phyloP scores from a whole-genome alignment of 2,329 filamentous ascomycete species.

The Cyanodermella asteris region DNA sequence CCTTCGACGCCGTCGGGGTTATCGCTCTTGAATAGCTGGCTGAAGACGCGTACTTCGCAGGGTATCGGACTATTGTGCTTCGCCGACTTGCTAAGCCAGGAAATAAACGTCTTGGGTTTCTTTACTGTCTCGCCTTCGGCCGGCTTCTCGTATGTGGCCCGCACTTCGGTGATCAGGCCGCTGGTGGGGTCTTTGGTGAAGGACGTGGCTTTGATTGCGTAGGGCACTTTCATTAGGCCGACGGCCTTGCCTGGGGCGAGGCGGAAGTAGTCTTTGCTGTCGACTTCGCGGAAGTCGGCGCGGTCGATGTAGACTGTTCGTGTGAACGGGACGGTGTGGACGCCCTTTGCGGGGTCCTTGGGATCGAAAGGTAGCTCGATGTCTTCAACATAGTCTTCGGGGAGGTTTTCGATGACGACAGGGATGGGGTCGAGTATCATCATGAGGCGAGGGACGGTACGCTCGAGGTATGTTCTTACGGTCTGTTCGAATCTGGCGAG shows the following conservation, averaged over 20 bases:
- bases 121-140: conserved; percentile 39
- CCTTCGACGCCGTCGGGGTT: conserved; percentile 56
- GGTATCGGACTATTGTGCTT: conserved; percentile 35
- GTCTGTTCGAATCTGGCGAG: conserved; percentile 61
- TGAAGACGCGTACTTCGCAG: conserved; percentile 57
- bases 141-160: conserved; percentile 44
- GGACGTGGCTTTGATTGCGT: conserved; percentile 43
- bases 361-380: conserved; percentile 51
- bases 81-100: conserved; percentile 61
- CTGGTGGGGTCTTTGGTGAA: conserved; percentile 43
- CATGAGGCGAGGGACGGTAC: conserved; percentile 70
- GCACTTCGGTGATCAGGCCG: conserved; percentile 43
- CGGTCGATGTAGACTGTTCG: conserved; percentile 68
- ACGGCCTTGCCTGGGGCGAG: conserved; percentile 53
- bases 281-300: conserved; percentile 51
- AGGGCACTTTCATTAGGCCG: conserved; percentile 47
- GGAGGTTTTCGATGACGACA: conserved; percentile 57
- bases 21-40: conserved; percentile 65
- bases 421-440: conserved; percentile 67
- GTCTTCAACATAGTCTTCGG: conserved; percentile 42
- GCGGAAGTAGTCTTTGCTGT: conserved; percentile 53
- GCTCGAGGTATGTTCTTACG: conserved; percentile 66
- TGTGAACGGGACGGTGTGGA: conserved; percentile 41
- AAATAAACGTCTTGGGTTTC: conserved; percentile 59
- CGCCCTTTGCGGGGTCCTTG: conserved; percentile 40